Evolutionary conservation across 805 yeast species (phyloP), one percentile per base, ranked within the genome.

Genomic region (Naumovozyma castellii): DNA sequence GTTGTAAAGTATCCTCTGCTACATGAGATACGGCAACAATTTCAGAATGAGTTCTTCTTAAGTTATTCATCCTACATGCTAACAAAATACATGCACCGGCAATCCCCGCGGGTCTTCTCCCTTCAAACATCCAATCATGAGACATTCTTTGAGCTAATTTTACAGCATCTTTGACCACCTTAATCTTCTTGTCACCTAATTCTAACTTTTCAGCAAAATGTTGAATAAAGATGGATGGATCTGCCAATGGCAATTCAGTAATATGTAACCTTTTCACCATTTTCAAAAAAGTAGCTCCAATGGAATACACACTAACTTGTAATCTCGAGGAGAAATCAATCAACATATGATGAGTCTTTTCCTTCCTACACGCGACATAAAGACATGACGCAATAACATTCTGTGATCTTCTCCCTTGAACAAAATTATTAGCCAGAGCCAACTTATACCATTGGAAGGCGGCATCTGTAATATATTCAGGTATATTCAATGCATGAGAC

Each of bases 11-110:
- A 44, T 84, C 92, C 52, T 86, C 94, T 4, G 95, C 96, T 18
- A 92, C 88, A 58, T 86, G 95, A 1, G 97, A 90, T 5, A 92
- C 92, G 0, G 94, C 90, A 14, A 90, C 97, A 39, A 92, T 81
- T 58, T 94, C 97, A 1, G 88, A 75, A 59, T 90, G 95, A 2
- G 94, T 80, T 54, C 97, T 72, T 55, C 96, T 73, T 57, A 84
- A 80, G 56, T 88, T 88, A 63, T 92, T 92, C 97, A 92, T 94
- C 62, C 98, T 73, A 2, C 97, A 92, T 0, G 99, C 98, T 37
- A 92, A 65, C 34, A 94, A 59, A 2, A 92, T 69, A 62, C 97
- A 87, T 0, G 98, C 98, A 17, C 97, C 99, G 0, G 98, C 98
- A 39, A 92, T 77, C 53, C 99, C 98, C 0, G 98, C 97, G 0